Evolutionary conservation across 164 flowering plant species (phyloP).

Genomic region (Taxillus chinensis): DNA sequence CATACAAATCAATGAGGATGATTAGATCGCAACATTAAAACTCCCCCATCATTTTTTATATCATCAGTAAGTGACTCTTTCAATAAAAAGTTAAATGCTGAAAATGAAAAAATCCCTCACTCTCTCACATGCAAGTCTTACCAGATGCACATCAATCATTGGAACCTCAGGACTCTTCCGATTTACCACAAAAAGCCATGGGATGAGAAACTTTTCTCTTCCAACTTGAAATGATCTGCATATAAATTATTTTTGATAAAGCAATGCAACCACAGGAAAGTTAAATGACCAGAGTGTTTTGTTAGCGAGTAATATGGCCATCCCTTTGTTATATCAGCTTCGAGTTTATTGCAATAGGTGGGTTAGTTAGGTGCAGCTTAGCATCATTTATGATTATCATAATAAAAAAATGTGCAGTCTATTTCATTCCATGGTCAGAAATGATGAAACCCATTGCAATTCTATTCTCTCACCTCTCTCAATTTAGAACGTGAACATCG

Average conservation of each 20-base stretch:
- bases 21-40: neutral
- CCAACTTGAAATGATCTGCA: constrained; percentile 98
- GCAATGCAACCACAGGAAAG: neutral
- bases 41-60: too few relatives aligned
- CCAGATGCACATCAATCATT: constrained; percentile 85
- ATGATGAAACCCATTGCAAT: too few relatives aligned
- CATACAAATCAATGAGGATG: constrained; percentile 10
- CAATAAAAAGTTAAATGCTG: neutral
- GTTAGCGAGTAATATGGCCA: too few relatives aligned
- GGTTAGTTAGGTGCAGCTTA: too few relatives aligned
- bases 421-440: too few relatives aligned
- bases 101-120: neutral
- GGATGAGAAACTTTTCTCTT: constrained; percentile 73
- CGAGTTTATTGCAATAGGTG: too few relatives aligned
- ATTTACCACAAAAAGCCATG: constrained; percentile 85
- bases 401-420: too few relatives aligned
- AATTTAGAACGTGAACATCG: too few relatives aligned
- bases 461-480: too few relatives aligned
- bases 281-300: neutral
- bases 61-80: too few relatives aligned
- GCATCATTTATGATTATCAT: too few relatives aligned
- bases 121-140: constrained; percentile 17
- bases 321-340: too few relatives aligned
- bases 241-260: constrained; percentile 1
- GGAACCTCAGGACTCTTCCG: constrained; percentile 86